Evolutionary conservation across 176 grass and related monocot species (phyloP).

Genomic region (Oryza coarctata): DNA sequence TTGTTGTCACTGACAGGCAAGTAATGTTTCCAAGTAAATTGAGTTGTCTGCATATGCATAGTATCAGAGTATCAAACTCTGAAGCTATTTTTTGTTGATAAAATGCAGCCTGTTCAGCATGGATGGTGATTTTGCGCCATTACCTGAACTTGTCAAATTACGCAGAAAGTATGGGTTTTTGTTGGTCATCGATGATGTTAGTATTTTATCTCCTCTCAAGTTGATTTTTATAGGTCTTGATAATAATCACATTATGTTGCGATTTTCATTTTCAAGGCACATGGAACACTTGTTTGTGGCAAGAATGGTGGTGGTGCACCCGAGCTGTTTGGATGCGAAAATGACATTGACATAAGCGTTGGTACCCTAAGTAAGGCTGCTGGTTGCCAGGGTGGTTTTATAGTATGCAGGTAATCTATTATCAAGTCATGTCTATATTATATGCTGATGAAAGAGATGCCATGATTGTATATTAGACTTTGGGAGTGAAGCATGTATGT

Average conservation of each 20-base stretch:
- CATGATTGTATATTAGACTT: background rate
- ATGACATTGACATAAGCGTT: slow-evolving; percentile 78
- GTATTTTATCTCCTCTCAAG: slow-evolving; percentile 39
- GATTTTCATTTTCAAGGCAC: slow-evolving; percentile 56
- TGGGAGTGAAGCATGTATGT: background rate
- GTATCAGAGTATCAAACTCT: background rate
- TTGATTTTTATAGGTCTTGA: background rate
- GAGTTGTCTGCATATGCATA: background rate
- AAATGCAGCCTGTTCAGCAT: slow-evolving; percentile 85
- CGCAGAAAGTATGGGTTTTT: slow-evolving; percentile 79
- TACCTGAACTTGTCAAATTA: slow-evolving; percentile 66
- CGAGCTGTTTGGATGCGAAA: slow-evolving; percentile 70
- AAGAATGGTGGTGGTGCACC: slow-evolving; percentile 74
- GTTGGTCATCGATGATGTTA: slow-evolving; percentile 92
- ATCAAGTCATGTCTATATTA: background rate
- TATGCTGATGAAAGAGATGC: background rate
- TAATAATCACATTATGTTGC: slow-evolving; percentile 11
- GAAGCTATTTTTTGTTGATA: slow-evolving; percentile 23
- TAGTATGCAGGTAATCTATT: slow-evolving; percentile 73
- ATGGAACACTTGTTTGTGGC: slow-evolving; percentile 86
- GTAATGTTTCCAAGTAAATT: slow-evolving; percentile 9
- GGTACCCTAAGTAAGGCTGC: slow-evolving; percentile 83
- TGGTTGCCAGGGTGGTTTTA: slow-evolving; percentile 85
- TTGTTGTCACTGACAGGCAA: slow-evolving; percentile 87
- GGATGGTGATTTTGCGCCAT: slow-evolving; percentile 95